Evolutionary conservation across 192 early-diverging fungal species (phyloP).

Genomic region (Spinellus fusiger): DNA sequence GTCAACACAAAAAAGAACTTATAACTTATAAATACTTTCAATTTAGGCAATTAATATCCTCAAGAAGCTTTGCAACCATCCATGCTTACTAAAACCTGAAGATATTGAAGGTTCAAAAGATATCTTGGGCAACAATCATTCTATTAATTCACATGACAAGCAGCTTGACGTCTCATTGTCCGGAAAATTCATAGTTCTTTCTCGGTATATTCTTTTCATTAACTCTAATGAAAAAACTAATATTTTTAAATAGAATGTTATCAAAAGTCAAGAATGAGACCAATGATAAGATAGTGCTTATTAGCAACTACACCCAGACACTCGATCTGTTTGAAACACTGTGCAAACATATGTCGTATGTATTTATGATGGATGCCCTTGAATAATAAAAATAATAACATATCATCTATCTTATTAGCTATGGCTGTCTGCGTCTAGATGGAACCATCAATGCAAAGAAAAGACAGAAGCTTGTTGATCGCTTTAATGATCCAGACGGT

Average conservation of each 20-base stretch:
- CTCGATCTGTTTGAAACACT: slow-evolving; percentile 90
- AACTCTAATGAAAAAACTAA: slow-evolving; percentile 15
- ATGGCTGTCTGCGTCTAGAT: slow-evolving; percentile 80
- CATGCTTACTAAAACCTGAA: slow-evolving; percentile 68
- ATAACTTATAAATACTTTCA: too few species aligned
- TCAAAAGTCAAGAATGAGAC: slow-evolving; percentile 62
- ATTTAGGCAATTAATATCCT: slow-evolving; percentile 78
- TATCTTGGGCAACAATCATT: slow-evolving; percentile 44
- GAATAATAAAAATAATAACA: neutral
- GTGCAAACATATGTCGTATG: slow-evolving; percentile 68
- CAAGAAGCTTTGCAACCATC: slow-evolving; percentile 98
- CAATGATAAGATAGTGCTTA: slow-evolving; percentile 94
- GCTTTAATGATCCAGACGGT: slow-evolving; percentile 88
- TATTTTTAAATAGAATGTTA: slow-evolving; percentile 49
- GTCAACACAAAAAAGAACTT: too few species aligned
- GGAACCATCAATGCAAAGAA: slow-evolving; percentile 90
- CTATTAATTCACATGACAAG: slow-evolving; percentile 25
- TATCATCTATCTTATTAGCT: slow-evolving; percentile 30
- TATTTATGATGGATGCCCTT: neutral
- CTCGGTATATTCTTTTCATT: slow-evolving; percentile 32
- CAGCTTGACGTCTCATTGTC: slow-evolving; percentile 44
- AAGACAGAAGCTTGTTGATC: slow-evolving; percentile 91
- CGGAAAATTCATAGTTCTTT: slow-evolving; percentile 86
- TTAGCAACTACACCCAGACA: slow-evolving; percentile 98
- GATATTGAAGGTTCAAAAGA: slow-evolving; percentile 55